Percentiles rank a stretch among this genome's conserved stretches.
These are phyloP conservation scores for Podila epicladia DNA, from an alignment of 192 early-diverging fungal genomes.

Conservation along the genomic window DNA sequence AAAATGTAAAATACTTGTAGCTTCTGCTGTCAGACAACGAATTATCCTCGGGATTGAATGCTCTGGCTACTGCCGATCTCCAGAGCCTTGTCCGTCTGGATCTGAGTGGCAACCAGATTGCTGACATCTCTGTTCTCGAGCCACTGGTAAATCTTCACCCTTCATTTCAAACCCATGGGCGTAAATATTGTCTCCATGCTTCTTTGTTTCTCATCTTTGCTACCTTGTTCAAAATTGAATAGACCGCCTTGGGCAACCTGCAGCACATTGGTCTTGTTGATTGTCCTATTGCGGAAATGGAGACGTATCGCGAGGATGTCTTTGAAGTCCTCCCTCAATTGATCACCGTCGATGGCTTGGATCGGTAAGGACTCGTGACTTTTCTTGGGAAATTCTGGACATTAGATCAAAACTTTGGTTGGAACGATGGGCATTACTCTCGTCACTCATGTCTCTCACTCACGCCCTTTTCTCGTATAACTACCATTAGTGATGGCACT, in stretches of 20 bases:
- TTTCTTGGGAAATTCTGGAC: background rate
- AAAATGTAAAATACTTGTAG: slow-evolving; percentile 8
- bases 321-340: slow-evolving; percentile 52
- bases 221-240: background rate
- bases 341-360: slow-evolving; percentile 49
- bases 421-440: background rate
- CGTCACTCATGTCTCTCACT: background rate
- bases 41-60: slow-evolving; percentile 47
- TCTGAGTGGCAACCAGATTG: slow-evolving; percentile 51
- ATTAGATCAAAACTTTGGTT: background rate
- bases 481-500: slow-evolving; percentile 27
- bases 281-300: slow-evolving; percentile 25
- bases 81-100: slow-evolving; percentile 49
- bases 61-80: slow-evolving; percentile 50
- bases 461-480: background rate
- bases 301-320: slow-evolving; percentile 49
- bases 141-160: slow-evolving; percentile 39
- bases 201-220: background rate
- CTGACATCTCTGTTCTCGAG: slow-evolving; percentile 28
- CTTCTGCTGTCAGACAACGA: slow-evolving; percentile 53
- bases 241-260: slow-evolving; percentile 42
- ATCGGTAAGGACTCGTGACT: slow-evolving; percentile 22
- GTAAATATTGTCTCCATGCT: background rate
- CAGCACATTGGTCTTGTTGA: slow-evolving; percentile 47
- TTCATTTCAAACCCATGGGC: no score